Evolutionary conservation across 345 rosid genomes (phyloP).

Genomic region (Toxicodendron radicans): DNA sequence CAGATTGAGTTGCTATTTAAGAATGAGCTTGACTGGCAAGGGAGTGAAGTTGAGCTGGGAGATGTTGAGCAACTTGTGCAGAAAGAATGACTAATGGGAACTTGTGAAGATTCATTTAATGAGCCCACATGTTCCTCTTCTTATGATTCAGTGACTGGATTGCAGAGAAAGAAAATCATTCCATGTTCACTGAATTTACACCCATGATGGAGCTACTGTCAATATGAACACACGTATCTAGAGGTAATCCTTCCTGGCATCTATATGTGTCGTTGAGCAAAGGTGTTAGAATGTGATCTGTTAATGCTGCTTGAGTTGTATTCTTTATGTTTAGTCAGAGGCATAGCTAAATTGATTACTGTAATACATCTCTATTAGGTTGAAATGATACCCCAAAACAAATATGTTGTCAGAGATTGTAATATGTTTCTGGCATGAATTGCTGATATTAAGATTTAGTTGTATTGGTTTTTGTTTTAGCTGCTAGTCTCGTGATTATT

Average conservation of each 20-base stretch:
- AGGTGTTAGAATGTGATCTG: not conserved
- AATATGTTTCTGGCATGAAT: not conserved
- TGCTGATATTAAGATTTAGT: not conserved
- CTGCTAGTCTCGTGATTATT: not conserved
- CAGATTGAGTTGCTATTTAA: slow-evolving; percentile 67
- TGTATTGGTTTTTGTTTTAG: not conserved
- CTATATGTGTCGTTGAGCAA: not conserved
- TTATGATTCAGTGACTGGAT: not conserved
- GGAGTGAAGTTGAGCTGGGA: slow-evolving; percentile 59
- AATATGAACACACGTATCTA: not conserved
- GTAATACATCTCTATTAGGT: not conserved
- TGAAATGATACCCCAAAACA: too few relatives aligned
- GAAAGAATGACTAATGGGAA: slow-evolving; percentile 28
- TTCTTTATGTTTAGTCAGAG: not conserved
- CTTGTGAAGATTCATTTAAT: not conserved
- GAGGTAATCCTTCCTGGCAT: slow-evolving; percentile 1
- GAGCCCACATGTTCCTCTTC: not conserved
- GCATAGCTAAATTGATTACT: slow-evolving; percentile 2
- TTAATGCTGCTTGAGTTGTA: not conserved
- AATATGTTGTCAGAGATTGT: not conserved
- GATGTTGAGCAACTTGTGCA: slow-evolving; percentile 75
- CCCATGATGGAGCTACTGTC: not conserved
- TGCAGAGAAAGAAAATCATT: not conserved
- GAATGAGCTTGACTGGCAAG: slow-evolving; percentile 36
- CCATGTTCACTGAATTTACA: not conserved